phyloP scores from a whole-genome alignment of 352 stramenopile species.

The Globisporangium middletonii region DNA sequence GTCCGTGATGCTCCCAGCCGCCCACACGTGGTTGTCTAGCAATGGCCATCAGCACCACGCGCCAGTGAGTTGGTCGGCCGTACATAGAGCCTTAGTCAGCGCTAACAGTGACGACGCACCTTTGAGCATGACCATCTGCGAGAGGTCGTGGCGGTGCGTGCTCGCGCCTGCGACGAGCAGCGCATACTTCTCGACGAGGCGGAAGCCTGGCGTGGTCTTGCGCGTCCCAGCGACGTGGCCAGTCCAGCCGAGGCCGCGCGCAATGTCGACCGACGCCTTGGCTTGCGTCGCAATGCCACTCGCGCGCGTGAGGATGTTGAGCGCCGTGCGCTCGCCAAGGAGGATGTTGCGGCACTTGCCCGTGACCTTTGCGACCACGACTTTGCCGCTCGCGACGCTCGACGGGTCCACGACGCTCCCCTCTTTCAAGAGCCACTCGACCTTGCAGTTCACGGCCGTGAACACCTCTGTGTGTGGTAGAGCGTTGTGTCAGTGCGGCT shows the following conservation, averaged over 20 bases:
- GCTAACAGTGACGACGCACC: constrained; percentile 13
- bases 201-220: constrained; percentile 98
- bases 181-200: constrained; percentile 98
- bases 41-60: too few species aligned
- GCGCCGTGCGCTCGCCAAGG: constrained; percentile 94
- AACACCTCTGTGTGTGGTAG: constrained; percentile 83
- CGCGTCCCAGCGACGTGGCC: constrained; percentile 95
- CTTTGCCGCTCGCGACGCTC: constrained; percentile 57
- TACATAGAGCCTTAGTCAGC: not conserved
- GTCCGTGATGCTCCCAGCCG: constrained; percentile 91
- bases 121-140: constrained; percentile 99
- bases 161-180: constrained; percentile 93
- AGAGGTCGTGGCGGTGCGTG: constrained; percentile 95
- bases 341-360: constrained; percentile 93
- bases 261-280: constrained; percentile 55
- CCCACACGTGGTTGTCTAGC: constrained; percentile 97
- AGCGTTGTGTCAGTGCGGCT: not conserved
- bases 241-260: constrained; percentile 76
- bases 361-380: constrained; percentile 92
- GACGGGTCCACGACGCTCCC: constrained; percentile 45
- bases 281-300: constrained; percentile 93
- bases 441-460: constrained; percentile 81
- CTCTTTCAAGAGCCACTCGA: constrained; percentile 89
- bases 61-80: not conserved
- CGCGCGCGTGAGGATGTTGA: constrained; percentile 96